Evolutionary conservation across 2,329 filamentous ascomycete genomes (phyloP).

Genomic region (Aspergillus sp.): DNA sequence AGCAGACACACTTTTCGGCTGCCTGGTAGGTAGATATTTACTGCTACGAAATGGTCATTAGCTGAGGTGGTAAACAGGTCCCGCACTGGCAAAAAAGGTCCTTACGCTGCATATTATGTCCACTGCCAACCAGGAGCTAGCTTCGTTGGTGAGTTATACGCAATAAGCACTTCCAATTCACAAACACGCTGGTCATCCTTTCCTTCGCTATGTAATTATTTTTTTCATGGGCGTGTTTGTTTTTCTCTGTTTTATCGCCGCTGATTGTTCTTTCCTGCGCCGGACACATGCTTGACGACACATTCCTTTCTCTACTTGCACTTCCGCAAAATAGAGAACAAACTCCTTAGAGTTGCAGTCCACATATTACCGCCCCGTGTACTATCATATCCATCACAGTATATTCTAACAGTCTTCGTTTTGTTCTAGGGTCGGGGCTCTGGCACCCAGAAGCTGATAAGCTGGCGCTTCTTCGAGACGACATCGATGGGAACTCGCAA

Average conservation of each 20-base stretch:
- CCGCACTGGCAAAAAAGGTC: constrained; percentile 80
- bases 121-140: constrained; percentile 72
- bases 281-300: neutral
- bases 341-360: too few species aligned
- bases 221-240: neutral
- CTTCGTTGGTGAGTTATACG: constrained; percentile 64
- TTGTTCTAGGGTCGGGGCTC: constrained; percentile 66
- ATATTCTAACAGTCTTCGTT: constrained; percentile 8
- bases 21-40: constrained; percentile 60
- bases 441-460: constrained; percentile 73
- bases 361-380: neutral
- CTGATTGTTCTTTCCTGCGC: neutral
- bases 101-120: constrained; percentile 85
- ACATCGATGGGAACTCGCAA: constrained; percentile 71
- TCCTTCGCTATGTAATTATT: neutral
- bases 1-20: constrained; percentile 75
- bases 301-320: neutral
- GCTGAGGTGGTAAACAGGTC: constrained; percentile 53
- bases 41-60: constrained; percentile 8
- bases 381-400: neutral
- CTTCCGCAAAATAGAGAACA: too few species aligned
- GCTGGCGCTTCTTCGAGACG: constrained; percentile 67
- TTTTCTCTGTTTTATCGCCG: neutral
- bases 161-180: neutral
- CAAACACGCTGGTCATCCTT: neutral